These are phyloP conservation scores for Protea cynaroides DNA, from an alignment of 164 flowering plant genomes.

Conservation along the genomic window DNA sequence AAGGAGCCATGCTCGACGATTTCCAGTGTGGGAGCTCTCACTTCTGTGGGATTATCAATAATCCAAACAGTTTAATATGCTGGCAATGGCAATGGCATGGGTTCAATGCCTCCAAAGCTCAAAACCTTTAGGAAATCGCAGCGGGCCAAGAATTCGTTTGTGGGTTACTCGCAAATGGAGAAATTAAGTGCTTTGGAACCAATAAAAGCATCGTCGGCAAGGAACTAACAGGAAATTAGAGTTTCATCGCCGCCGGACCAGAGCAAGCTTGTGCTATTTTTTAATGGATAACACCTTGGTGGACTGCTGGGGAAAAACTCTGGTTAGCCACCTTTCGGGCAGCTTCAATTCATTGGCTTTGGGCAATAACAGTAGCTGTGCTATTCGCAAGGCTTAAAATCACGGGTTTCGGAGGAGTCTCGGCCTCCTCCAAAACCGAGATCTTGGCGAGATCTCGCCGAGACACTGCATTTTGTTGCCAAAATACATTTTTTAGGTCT, in stretches of 20 bases:
- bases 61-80: slow-evolving; percentile 31
- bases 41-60: slow-evolving; percentile 41
- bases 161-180: slow-evolving; percentile 37
- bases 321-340: slow-evolving; percentile 15
- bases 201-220: background rate
- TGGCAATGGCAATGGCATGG: slow-evolving; percentile 58
- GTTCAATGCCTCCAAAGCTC: background rate
- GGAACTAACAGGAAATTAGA: slow-evolving; percentile 28
- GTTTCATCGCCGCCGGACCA: slow-evolving; percentile 57
- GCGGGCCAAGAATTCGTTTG: slow-evolving; percentile 64
- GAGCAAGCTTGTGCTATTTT: too few relatives aligned
- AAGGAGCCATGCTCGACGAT: slow-evolving; percentile 30
- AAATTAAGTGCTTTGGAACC: slow-evolving; percentile 32
- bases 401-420: too few relatives aligned
- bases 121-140: slow-evolving; percentile 31
- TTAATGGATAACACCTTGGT: slow-evolving; percentile 20
- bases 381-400: slow-evolving; percentile 16
- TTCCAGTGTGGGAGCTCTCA: slow-evolving; percentile 46
- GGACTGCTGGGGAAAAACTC: slow-evolving; percentile 65
- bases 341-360: too few relatives aligned
- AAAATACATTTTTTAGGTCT: too few relatives aligned
- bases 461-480: too few relatives aligned
- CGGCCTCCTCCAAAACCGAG: too few relatives aligned
- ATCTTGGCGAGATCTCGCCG: too few relatives aligned
- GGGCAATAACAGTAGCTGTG: slow-evolving; percentile 63